Evolutionary conservation across 2,329 filamentous ascomycete genomes (phyloP), one percentile per base, ranked within the genome.

Genomic region (Fusarium sp.): DNA sequence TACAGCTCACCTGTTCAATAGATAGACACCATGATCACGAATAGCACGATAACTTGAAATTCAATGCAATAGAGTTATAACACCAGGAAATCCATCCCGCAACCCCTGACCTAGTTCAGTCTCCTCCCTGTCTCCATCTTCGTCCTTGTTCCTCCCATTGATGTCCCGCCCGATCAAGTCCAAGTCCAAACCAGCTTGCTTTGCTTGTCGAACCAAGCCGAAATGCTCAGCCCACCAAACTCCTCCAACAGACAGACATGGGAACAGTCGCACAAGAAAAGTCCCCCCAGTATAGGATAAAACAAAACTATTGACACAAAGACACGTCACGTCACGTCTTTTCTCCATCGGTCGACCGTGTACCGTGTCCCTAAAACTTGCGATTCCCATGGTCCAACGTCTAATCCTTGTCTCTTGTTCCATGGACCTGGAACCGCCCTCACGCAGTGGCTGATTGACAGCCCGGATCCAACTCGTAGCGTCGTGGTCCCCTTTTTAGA

Each of bases 31-130:
- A 59, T 55, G 24, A 58, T 40, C 59, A 42, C 22, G 24, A 46
- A 60, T 57, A 72, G 59, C 59, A 46, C 62, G 62, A 33, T 70
- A 68, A 69, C 56, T 53, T 56, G 59, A 72, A 67, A 67, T 69
- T 46, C 64, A 72, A 68, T 74, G 69, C 69, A 72, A 66, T 51
- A 64, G 59, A 70, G 67, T 70, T 66, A 53, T 53, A 77, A 77
- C 67, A 77, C 73, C 75, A 69, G 67, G 69, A 71, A 74, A 71
- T 67, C 65, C 71, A 66, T 69, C 57, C 57, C 31, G 53, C 53
- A 56, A 56, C 53, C 62, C 55, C 46, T 74, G 63, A 55, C 69
- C 69, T 67, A 67, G 29, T 66, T 66, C 74, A 71, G 51, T 71
- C 69, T 71, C 56, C 67, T 64, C 60, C 63, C 36, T n/a, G 33